phyloP scores from a whole-genome alignment of 257 asterid species.

The Nyctanthes arbortristis region DNA sequence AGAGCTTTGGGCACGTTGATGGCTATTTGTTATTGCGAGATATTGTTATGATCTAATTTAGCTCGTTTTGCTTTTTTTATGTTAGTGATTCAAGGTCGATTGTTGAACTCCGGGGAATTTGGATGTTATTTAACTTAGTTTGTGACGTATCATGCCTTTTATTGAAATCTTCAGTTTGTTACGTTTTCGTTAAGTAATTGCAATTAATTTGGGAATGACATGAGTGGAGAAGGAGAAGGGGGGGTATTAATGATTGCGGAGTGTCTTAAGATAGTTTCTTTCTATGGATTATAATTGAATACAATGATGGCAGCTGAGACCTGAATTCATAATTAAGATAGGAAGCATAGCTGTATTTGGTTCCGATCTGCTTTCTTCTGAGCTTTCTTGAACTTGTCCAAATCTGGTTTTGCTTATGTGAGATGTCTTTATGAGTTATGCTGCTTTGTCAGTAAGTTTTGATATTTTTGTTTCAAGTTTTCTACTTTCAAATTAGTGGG shows the following conservation, averaged over 20 bases:
- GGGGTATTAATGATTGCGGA: neutral
- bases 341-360: slow-evolving; percentile 6
- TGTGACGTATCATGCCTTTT: slow-evolving; percentile 7
- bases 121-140: neutral
- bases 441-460: neutral
- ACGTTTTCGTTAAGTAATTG: neutral
- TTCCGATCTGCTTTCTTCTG: slow-evolving; percentile 4
- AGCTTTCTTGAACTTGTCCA: neutral
- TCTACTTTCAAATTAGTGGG: no score
- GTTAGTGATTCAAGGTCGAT: slow-evolving; percentile 16
- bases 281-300: slow-evolving; percentile 5
- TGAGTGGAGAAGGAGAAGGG: no score
- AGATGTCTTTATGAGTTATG: neutral
- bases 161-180: neutral
- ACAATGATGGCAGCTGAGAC: neutral
- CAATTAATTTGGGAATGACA: slow-evolving; percentile 6
- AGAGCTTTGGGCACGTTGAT: slow-evolving; percentile 6
- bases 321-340: neutral
- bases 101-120: neutral
- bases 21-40: slow-evolving; percentile 10
- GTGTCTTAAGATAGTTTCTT: neutral
- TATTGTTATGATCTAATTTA: slow-evolving; percentile 6
- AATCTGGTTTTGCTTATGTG: neutral
- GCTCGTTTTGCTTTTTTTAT: slow-evolving; percentile 15
- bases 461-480: neutral